Evolutionary conservation across 257 asterid species (phyloP).

Genomic region (Nyctanthes arbortristis): DNA sequence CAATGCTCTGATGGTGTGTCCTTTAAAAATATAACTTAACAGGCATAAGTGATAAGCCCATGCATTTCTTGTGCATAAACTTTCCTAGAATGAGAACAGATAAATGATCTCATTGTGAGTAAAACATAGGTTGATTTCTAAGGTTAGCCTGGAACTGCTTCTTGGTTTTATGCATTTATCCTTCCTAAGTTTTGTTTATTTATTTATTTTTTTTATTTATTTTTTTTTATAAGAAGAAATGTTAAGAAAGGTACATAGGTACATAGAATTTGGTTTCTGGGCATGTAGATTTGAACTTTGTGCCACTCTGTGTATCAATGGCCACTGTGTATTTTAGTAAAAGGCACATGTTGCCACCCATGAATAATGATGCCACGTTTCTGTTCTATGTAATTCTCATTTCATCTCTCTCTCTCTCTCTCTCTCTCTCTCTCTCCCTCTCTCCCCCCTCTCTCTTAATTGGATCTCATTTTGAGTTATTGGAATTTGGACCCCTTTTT

Average conservation of each 20-base stretch:
- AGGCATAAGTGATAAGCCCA: constrained; percentile 1
- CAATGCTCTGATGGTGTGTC: constrained; percentile 9
- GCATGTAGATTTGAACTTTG: constrained; percentile 3
- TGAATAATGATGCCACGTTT: neutral
- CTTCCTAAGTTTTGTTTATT: too few relatives aligned
- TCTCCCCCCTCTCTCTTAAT: neutral
- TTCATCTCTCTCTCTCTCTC: neutral
- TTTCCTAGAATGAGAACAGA: constrained; percentile 6
- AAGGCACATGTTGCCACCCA: constrained; percentile 5
- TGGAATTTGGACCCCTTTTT: constrained; percentile 3
- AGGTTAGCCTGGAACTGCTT: neutral
- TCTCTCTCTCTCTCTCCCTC: neutral
- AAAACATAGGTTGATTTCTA: constrained; percentile 2
- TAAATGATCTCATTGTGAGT: neutral
- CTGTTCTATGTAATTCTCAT: neutral
- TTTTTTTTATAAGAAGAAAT: neutral
- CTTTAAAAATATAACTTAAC: constrained; percentile 1
- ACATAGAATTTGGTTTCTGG: neutral
- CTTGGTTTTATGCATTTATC: constrained; percentile 4
- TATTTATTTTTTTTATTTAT: neutral
- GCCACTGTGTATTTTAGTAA: constrained; percentile 2
- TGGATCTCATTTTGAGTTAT: constrained; percentile 5
- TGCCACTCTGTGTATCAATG: neutral
- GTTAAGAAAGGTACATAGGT: neutral
- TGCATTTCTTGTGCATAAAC: neutral